These are phyloP conservation scores for Canavalia ensiformis DNA, from an alignment of 306 rosid genomes.

Conservation along the genomic window DNA sequence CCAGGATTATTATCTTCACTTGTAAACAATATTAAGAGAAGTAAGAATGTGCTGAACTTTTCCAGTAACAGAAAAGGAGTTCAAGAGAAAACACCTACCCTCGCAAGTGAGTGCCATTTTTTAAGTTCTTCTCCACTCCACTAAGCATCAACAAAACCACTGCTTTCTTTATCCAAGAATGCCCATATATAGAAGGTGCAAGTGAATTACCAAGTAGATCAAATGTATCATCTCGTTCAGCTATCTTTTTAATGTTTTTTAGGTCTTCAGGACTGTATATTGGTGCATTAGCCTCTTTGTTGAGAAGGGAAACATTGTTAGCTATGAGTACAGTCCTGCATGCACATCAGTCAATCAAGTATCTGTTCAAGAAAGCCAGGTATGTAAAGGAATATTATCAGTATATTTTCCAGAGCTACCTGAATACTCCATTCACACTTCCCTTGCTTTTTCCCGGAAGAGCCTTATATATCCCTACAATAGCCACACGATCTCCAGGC, in stretches of 20 bases:
- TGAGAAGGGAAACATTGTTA: slow-evolving; percentile 88
- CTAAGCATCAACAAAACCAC: slow-evolving; percentile 92
- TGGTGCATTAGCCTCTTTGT: slow-evolving; percentile 99
- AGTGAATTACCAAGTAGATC: slow-evolving; percentile 94
- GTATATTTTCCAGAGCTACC: slow-evolving; percentile 61
- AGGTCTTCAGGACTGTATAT: slow-evolving; percentile 82
- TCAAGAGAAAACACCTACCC: slow-evolving; percentile 71
- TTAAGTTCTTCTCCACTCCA: slow-evolving; percentile 97
- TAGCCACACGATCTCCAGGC: slow-evolving; percentile 97
- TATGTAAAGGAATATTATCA: slow-evolving; percentile 15
- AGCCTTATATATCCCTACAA: slow-evolving; percentile 94
- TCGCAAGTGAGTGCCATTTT: slow-evolving; percentile 96
- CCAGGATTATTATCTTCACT: slow-evolving; percentile 19
- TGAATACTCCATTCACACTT: slow-evolving; percentile 92
- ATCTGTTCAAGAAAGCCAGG: slow-evolving; percentile 18
- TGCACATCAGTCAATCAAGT: slow-evolving; percentile 45
- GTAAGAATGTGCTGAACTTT: slow-evolving; percentile 26
- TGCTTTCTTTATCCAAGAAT: slow-evolving; percentile 97
- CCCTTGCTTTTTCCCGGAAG: slow-evolving; percentile 94
- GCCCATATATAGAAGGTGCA: slow-evolving; percentile 98
- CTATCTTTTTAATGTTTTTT: slow-evolving; percentile 79
- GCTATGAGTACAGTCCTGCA: slow-evolving; percentile 94
- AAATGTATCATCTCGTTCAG: slow-evolving; percentile 89
- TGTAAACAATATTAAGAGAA: slow-evolving; percentile 31
- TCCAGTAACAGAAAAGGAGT: slow-evolving; percentile 34